Percentiles rank a stretch among this genome's conserved stretches.
Conservation (phyloP, 805 yeast species). For the Scheffersomyces lignosus region DNA sequence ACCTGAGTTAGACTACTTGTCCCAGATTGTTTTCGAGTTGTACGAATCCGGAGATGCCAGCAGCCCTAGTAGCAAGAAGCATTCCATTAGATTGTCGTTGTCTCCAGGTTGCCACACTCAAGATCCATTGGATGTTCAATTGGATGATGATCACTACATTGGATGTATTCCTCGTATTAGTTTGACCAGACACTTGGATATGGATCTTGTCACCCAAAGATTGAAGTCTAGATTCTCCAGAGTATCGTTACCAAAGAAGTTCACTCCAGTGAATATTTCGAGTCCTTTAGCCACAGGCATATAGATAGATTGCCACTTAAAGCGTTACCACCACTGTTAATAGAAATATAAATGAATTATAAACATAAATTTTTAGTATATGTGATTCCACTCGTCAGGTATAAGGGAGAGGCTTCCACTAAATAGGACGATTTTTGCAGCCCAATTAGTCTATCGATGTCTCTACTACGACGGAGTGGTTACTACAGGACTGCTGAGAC, state of each 20-base stretch:
- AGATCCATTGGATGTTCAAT: constrained; percentile 94
- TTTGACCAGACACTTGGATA: constrained; percentile 88
- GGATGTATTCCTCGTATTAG: constrained; percentile 92
- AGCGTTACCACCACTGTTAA: too few species aligned
- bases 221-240: constrained; percentile 79
- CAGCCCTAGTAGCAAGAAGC: constrained; percentile 69
- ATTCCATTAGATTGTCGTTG: constrained; percentile 85
- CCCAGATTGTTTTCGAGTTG: constrained; percentile 91
- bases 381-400: too few species aligned
- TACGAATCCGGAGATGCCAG: constrained; percentile 75
- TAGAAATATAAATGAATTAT: too few species aligned
- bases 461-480: too few species aligned
- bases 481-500: too few species aligned
- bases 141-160: constrained; percentile 94
- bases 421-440: too few species aligned
- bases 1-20: constrained; percentile 93
- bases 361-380: too few species aligned
- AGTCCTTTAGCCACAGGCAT: constrained; percentile 50
- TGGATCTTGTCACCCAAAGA: constrained; percentile 82
- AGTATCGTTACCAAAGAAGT: constrained; percentile 87
- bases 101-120: constrained; percentile 99
- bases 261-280: constrained; percentile 84
- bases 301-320: too few species aligned
- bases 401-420: too few species aligned
- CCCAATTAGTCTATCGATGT: too few species aligned